phyloP scores from a whole-genome alignment of 345 rosid species.

The Eucalyptus erythrocorys region DNA sequence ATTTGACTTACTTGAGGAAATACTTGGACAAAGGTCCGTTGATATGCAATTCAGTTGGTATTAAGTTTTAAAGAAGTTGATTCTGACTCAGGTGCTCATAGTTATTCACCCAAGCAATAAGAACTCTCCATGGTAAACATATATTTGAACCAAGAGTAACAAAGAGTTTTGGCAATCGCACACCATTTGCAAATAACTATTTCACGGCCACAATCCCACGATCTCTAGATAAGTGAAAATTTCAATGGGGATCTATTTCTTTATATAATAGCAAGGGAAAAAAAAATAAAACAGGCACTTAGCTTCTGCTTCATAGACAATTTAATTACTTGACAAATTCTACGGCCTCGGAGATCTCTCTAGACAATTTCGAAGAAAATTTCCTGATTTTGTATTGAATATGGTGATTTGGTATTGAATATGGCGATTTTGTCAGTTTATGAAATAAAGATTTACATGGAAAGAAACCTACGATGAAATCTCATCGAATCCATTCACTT shows the following conservation, averaged over 20 bases:
- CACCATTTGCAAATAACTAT: background rate
- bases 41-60: background rate
- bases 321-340: background rate
- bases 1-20: fast-evolving
- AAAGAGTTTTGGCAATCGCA: background rate
- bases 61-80: background rate
- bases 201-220: background rate
- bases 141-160: background rate
- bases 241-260: background rate
- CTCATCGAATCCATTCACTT: background rate
- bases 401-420: background rate
- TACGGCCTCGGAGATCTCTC: fast-evolving
- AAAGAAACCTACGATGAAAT: background rate
- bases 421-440: background rate
- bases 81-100: background rate
- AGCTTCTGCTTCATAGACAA: background rate
- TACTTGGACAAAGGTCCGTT: background rate
- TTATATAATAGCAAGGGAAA: background rate
- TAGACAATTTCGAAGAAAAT: background rate
- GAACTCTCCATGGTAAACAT: fast-evolving
- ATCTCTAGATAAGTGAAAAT: background rate
- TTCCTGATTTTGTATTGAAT: background rate
- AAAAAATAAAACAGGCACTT: background rate
- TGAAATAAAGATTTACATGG: background rate
- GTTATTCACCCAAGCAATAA: background rate